phyloP scores from a whole-genome alignment of 1,284 basidiomycete genomes.

The Dichomitus squalens region DNA sequence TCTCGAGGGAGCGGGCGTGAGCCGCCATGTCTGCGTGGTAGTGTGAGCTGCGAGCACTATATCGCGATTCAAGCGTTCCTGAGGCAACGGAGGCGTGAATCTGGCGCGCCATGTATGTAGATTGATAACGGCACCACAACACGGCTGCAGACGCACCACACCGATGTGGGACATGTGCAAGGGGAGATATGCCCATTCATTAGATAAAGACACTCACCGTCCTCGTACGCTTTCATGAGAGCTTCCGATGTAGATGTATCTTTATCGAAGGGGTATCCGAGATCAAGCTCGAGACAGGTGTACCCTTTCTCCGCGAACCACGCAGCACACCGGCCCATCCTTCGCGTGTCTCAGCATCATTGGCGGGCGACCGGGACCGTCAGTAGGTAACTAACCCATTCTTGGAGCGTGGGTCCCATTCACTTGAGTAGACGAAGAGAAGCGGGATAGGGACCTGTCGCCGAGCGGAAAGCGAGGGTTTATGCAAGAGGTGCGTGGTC shows the following conservation, averaged over 20 bases:
- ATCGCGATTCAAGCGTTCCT: no score
- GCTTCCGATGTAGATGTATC: constrained; percentile 23
- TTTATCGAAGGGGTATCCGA: constrained; percentile 43
- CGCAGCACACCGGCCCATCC: constrained; percentile 42
- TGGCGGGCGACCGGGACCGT: not conserved
- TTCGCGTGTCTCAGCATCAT: constrained; percentile 19
- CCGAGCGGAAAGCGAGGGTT: constrained; percentile 43
- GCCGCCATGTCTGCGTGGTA: constrained; percentile 39
- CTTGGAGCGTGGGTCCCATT: constrained; percentile 21
- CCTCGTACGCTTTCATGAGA: constrained; percentile 31
- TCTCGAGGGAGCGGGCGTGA: constrained; percentile 45
- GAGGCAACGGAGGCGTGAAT: not conserved
- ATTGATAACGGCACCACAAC: no score
- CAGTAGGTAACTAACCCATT: constrained; percentile 15
- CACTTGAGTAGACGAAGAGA: constrained; percentile 33
- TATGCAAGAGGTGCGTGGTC: constrained; percentile 33
- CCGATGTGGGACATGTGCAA: not conserved
- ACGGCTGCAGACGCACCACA: not conserved
- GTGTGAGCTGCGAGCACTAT: not conserved
- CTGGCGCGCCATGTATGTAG: not conserved
- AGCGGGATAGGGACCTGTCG: constrained; percentile 56
- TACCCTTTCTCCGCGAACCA: constrained; percentile 62
- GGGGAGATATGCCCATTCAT: not conserved
- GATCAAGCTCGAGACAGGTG: constrained; percentile 58
- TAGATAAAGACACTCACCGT: constrained; percentile 15